Base-by-base conservation (phyloP, 352 stramenopile species). In the Phytophthora nicotianae region DNA sequence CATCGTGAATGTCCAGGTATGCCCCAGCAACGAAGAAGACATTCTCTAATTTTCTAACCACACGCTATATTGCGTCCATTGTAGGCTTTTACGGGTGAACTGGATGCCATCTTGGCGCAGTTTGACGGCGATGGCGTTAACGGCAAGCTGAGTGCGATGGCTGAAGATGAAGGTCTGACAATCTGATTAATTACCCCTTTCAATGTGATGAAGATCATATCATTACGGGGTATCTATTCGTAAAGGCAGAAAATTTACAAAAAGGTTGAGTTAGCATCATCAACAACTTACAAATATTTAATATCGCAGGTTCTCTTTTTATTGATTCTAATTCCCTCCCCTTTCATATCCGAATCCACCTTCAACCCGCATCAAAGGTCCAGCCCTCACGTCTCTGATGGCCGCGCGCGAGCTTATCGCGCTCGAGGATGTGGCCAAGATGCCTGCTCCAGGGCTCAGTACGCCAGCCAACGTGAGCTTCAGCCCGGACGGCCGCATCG, bases 401-500 rank as follows among this genome's bases (percentile, higher is more conserved):
- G 43, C 70, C 29, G 21, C 49, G 27, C 60, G 57, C 33, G 66
- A 79, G 43, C 71, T 88, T 29, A 92, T 96, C 63, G 38, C 82
- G 54, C 79, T 93, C 27, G 89, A 96, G 69, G 87, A 97, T 66
- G 88, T 97, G 32, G 90, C 91, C 26, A 89, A 73, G 58, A 88
- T 97, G 77, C 90, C 90, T 5, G 79, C 85, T 43, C 91, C 91
- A 19, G 90, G 90, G 33, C 89, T 93, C 50, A 88, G 75, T 50
- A 74, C 79, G 16, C 89, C 89, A 43, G 77, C 80, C 38, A 93
- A 86, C 70, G 62, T 95, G 47, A 90, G 82, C 70, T 97, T 97
- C 74, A 90, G 75, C 43, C 88, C 89, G 11, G 88, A 95, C 69
- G 78, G 83, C 38, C 83, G 83, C 51, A 68, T 91, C 41, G 75